These are phyloP conservation scores for Cystobasidiaceae sp. DNA, from an alignment of 1,284 basidiomycete genomes.

Conservation along the genomic window DNA sequence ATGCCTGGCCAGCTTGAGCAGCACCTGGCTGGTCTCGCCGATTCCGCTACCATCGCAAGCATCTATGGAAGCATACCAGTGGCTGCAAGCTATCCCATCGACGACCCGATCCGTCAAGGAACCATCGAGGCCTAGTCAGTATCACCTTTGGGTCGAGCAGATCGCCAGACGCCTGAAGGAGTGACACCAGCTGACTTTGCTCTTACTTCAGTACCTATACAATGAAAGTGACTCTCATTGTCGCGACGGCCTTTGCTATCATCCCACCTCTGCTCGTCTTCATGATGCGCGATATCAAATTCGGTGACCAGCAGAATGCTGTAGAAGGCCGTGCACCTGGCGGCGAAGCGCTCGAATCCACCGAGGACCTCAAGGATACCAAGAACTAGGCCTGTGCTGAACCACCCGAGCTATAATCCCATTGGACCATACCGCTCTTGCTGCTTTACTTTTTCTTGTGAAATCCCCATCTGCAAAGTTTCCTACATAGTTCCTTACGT, in stretches of 20 bases:
- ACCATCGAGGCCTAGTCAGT: constrained; percentile 39
- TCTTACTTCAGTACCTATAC: constrained; percentile 47
- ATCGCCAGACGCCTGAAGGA: background rate
- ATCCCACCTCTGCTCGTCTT: constrained; percentile 33
- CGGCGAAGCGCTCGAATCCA: too few relatives aligned
- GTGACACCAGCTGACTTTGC: too few relatives aligned
- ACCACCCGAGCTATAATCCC: too few relatives aligned
- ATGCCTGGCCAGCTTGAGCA: constrained; percentile 58
- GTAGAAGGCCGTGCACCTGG: too few relatives aligned
- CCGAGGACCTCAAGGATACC: too few relatives aligned
- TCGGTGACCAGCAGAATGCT: constrained; percentile 35
- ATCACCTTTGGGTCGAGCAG: background rate
- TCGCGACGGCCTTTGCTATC: constrained; percentile 49
- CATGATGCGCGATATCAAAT: constrained; percentile 32
- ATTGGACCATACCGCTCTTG: too few relatives aligned
- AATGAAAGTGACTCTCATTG: constrained; percentile 56
- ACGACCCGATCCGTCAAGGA: constrained; percentile 39
- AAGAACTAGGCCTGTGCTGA: too few relatives aligned
- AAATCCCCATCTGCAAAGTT: too few relatives aligned
- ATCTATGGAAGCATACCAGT: constrained; percentile 44
- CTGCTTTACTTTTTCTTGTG: too few relatives aligned
- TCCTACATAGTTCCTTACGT: too few relatives aligned
- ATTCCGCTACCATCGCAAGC: constrained; percentile 34
- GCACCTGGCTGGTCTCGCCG: constrained; percentile 50
- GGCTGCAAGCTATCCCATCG: constrained; percentile 45